phyloP scores from a whole-genome alignment of 2,329 filamentous ascomycete species.

The Exophiala viscosa region DNA sequence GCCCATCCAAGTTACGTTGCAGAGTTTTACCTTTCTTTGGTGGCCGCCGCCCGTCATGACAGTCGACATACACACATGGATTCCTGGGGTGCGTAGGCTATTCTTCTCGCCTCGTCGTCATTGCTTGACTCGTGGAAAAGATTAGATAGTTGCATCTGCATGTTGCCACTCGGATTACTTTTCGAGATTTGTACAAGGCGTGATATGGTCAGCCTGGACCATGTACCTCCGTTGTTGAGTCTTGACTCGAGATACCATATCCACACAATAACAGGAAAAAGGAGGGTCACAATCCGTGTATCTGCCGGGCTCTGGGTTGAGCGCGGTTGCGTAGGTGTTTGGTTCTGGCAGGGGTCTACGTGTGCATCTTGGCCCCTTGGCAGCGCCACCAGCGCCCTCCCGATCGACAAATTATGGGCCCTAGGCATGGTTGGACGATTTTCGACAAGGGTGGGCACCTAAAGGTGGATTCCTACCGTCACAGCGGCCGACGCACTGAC shows the following conservation, averaged over 20 bases:
- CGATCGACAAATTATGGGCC: slow-evolving; percentile 19
- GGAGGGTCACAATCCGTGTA: background rate
- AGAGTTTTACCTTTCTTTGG: background rate
- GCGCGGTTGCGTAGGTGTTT: slow-evolving; percentile 10
- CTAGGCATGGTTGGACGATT: background rate
- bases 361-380: background rate
- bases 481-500: slow-evolving; percentile 22
- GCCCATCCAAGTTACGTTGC: slow-evolving; percentile 1
- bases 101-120: too few species aligned
- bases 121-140: too few species aligned
- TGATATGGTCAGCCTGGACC: background rate
- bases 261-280: slow-evolving; percentile 12
- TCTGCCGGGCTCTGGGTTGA: background rate
- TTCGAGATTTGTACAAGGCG: background rate
- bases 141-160: background rate
- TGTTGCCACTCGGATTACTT: background rate
- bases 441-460: background rate
- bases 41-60: background rate
- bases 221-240: background rate
- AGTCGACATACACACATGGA: background rate
- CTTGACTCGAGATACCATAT: background rate
- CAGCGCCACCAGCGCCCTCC: slow-evolving; percentile 10
- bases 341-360: background rate
- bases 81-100: too few species aligned
- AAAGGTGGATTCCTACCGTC: slow-evolving; percentile 16